Conservation (phyloP, 352 stramenopile species). For the Pythium myriotylum region DNA sequence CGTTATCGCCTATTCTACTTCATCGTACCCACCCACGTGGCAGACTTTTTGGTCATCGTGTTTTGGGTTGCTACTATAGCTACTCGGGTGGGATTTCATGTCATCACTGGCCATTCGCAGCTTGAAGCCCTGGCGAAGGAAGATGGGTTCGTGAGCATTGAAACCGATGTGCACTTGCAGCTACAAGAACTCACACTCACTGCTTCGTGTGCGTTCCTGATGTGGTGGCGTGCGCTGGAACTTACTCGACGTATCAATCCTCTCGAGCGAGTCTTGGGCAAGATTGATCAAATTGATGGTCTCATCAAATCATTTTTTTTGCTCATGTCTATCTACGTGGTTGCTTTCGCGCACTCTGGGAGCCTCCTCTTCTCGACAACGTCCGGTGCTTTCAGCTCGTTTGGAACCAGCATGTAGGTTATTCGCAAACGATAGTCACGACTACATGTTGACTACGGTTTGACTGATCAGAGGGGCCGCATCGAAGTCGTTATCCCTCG, state of each 20-base stretch:
- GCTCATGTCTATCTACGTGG: slow-evolving; percentile 46
- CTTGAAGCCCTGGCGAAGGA: slow-evolving; percentile 38
- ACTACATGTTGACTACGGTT: no score
- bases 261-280: slow-evolving; percentile 45
- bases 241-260: slow-evolving; percentile 47
- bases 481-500: slow-evolving; percentile 18
- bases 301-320: slow-evolving; percentile 43
- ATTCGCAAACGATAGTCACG: not conserved
- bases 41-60: slow-evolving; percentile 54
- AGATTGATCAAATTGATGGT: slow-evolving; percentile 43
- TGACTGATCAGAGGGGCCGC: slow-evolving; percentile 8
- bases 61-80: slow-evolving; percentile 43
- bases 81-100: slow-evolving; percentile 38
- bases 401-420: slow-evolving; percentile 53
- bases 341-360: slow-evolving; percentile 49
- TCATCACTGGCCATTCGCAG: slow-evolving; percentile 38
- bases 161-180: slow-evolving; percentile 31
- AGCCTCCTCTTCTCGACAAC: slow-evolving; percentile 45
- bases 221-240: slow-evolving; percentile 64
- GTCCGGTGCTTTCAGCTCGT: slow-evolving; percentile 36
- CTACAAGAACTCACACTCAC: slow-evolving; percentile 38
- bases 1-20: slow-evolving; percentile 73
- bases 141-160: slow-evolving; percentile 41
- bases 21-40: slow-evolving; percentile 46
- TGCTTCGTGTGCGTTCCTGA: slow-evolving; percentile 45